Conservation (phyloP, 352 stramenopile genomes). For the Phytophthora podocarpi region DNA sequence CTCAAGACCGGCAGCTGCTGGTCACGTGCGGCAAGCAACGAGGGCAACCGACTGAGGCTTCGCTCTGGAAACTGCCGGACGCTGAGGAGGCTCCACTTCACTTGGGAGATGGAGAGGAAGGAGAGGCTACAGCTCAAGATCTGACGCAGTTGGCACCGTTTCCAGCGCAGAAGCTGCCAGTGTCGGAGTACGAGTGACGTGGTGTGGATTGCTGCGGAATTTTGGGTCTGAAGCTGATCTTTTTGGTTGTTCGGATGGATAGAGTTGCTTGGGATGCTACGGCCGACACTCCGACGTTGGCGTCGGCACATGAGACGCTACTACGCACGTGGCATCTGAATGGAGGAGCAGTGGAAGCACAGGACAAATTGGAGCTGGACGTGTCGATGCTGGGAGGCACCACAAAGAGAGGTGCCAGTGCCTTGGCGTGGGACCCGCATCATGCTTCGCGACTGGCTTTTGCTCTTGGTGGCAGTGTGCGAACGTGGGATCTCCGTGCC, state of each 20-base stretch:
- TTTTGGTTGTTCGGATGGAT: background rate
- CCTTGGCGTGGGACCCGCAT: constrained; percentile 87
- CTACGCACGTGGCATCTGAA: constrained; percentile 63
- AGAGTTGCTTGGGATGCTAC: constrained; percentile 54
- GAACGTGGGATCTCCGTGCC: constrained; percentile 75
- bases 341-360: constrained; percentile 31
- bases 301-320: constrained; percentile 49
- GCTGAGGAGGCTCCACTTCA: constrained; percentile 7
- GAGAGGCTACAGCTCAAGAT: constrained; percentile 14
- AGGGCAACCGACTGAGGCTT: constrained; percentile 39
- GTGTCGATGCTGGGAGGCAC: constrained; percentile 48
- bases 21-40: constrained; percentile 58
- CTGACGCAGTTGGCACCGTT: constrained; percentile 44
- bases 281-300: constrained; percentile 27
- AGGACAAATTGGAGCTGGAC: constrained; percentile 59
- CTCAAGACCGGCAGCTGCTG: constrained; percentile 51
- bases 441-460: constrained; percentile 68
- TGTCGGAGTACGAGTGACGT: constrained; percentile 43
- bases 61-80: constrained; percentile 54
- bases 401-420: constrained; percentile 28
- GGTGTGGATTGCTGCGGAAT: background rate
- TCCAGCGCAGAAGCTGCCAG: constrained; percentile 46
- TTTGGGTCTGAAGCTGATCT: background rate
- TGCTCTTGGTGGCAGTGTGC: constrained; percentile 61
- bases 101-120: constrained; percentile 3